Base-by-base conservation (phyloP, 2,329 filamentous ascomycete genomes). In the Aureobasidium sp. region DNA sequence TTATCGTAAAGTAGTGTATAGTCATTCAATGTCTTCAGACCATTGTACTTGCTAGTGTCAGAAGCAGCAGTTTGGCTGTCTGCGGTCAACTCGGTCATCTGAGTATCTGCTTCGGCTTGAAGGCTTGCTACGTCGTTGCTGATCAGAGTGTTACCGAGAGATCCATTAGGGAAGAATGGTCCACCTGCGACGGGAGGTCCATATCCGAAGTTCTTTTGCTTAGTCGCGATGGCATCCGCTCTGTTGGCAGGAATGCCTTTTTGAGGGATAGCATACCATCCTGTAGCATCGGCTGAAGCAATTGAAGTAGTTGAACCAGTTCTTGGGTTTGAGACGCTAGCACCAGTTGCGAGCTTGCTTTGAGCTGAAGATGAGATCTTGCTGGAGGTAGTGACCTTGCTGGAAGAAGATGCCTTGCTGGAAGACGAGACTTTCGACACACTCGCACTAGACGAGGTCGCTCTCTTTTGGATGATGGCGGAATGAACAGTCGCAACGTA, bases 1-100 rank as follows among this genome's bases (percentile, higher is more conserved):
- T 59, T 7, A 27, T 59, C 55, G 42, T 59, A 59, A 4, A 59
- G 55, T 20, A 59, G 36, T 2, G 55, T 59, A 20, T 59, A 59
- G n/a, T 59, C 55, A 13, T 47, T 7, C 42, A 59, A 20, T 36
- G 55, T 59, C 31, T 59, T 36, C 20, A 59, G 8, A 4, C 55
- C 55, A 33, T 59, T 59, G 27, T 59, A 59, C n/a, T 59, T 59
- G 10, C 23, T 10, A 20, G 23, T 31, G 13, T 59, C 55, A 8
- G 55, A 15, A 25, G 20, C 29, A 31, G 55, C 55, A 13, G 15
- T 18, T 36, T 11, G 38, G 7, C 6, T 18, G 20, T 59, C 55
- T 59, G 20, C 29, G 42, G 36, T 59, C 33, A 36, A 36, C 7
- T 36, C 33, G 33, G 7, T 36, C 33, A 36, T 36, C 33, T 36